Conservation (phyloP, 139 green algal genomes). For the Haematococcus sp. region DNA sequence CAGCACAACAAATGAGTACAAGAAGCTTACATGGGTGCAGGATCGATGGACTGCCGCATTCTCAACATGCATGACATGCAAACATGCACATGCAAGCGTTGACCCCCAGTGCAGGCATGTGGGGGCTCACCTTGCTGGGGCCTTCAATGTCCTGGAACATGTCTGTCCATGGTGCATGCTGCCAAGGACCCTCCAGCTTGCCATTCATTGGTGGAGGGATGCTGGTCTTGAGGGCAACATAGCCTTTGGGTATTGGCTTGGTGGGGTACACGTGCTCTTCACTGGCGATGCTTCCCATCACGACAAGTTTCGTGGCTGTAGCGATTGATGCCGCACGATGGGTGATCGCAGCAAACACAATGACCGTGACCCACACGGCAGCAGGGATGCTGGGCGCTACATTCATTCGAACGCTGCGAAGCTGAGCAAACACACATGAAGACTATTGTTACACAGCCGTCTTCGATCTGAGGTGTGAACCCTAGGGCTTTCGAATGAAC, state of each 20-base stretch:
- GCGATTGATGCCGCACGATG: no score
- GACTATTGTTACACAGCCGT: no score
- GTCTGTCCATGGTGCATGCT: slow-evolving; percentile 10
- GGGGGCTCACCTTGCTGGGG: neutral
- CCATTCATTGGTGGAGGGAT: neutral
- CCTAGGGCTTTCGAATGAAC: no score
- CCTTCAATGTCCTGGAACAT: slow-evolving; percentile 14
- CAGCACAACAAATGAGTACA: no score
- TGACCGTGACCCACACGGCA: no score
- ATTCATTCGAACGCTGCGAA: no score
- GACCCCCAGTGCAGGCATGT: neutral
- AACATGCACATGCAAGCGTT: neutral
- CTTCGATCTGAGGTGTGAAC: no score
- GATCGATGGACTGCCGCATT: neutral
- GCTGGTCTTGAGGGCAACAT: neutral
- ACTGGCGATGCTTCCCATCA: neutral
- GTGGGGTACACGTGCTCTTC: neutral
- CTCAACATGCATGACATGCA: neutral
- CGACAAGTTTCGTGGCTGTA: no score
- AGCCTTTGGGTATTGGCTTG: neutral
- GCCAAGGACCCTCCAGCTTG: slow-evolving; percentile 3
- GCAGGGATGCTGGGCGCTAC: no score
- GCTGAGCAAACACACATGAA: no score
- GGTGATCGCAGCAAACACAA: no score
- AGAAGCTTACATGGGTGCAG: no score